These are phyloP conservation scores for Fusarium nematophilum DNA, from an alignment of 2,329 filamentous ascomycete genomes.

Conservation along the genomic window DNA sequence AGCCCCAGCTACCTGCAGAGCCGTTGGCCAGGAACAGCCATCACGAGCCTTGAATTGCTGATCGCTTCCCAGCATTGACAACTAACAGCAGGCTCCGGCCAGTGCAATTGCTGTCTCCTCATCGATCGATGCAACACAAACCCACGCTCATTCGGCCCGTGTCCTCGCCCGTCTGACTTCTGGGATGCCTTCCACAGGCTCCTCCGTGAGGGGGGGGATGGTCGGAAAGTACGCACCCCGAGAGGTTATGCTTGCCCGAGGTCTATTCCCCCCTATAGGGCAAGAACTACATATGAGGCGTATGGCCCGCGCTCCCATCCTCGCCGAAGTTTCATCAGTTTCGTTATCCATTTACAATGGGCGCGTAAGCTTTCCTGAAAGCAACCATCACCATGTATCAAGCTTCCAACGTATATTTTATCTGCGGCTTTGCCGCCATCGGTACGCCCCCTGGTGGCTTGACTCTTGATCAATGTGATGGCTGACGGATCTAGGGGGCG, in stretches of 20 bases:
- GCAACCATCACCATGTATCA: slow-evolving; percentile 50
- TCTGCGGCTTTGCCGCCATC: slow-evolving; percentile 71
- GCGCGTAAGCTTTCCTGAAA: background rate
- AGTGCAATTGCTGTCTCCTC: too few species aligned
- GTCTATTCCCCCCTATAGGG: background rate
- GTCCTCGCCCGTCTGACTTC: too few species aligned
- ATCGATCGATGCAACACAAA: background rate
- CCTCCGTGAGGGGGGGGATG: too few species aligned
- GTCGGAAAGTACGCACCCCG: too few species aligned
- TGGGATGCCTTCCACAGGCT: too few species aligned
- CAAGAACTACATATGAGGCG: background rate
- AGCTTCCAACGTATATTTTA: slow-evolving; percentile 66
- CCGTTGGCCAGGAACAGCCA: background rate
- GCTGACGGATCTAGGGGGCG: slow-evolving; percentile 64
- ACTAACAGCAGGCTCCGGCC: too few species aligned
- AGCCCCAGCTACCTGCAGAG: background rate
- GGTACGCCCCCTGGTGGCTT: slow-evolving; percentile 52
- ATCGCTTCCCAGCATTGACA: too few species aligned
- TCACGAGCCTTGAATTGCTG: too few species aligned
- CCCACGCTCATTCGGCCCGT: background rate
- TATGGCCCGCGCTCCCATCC: background rate
- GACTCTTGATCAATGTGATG: background rate
- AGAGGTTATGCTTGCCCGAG: background rate
- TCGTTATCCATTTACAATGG: background rate
- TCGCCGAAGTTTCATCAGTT: background rate